Conservation (phyloP, 495 filamentous ascomycete species). For the Hypoxylon rickii region DNA sequence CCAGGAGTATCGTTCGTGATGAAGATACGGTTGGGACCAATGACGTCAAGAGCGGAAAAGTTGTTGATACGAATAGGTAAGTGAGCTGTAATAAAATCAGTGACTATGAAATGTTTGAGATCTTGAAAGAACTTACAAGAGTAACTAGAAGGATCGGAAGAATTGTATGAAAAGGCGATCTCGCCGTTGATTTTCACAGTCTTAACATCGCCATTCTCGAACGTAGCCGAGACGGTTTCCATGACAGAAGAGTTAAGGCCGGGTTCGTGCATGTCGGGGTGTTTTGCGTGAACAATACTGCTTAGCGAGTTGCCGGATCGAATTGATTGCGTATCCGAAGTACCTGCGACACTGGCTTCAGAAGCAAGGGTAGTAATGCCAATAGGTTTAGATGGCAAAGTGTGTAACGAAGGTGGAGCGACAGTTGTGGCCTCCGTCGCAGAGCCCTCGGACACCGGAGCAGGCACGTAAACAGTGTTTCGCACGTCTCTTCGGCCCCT, state of each 20-base stretch:
- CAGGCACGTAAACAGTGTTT: slow-evolving; percentile 80
- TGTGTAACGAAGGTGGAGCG: slow-evolving; percentile 49
- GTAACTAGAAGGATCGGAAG: slow-evolving; percentile 50
- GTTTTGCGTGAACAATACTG: slow-evolving; percentile 63
- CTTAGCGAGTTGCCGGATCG: slow-evolving; percentile 83
- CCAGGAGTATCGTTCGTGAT: slow-evolving; percentile 69
- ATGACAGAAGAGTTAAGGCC: slow-evolving; percentile 91
- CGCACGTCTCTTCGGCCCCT: slow-evolving; percentile 90
- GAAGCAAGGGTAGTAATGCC: slow-evolving; percentile 52
- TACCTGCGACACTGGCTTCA: slow-evolving; percentile 54
- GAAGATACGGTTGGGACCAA: slow-evolving; percentile 92
- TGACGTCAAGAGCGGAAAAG: slow-evolving; percentile 86
- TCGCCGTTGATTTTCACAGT: slow-evolving; percentile 84
- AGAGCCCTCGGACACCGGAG: slow-evolving; percentile 45
- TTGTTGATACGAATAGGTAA: slow-evolving; percentile 86
- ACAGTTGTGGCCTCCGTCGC: slow-evolving; percentile 42
- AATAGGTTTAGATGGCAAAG: slow-evolving; percentile 48
- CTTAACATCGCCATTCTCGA: slow-evolving; percentile 72
- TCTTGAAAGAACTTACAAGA: slow-evolving; percentile 38
- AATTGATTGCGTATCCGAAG: slow-evolving; percentile 88
- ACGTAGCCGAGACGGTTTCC: slow-evolving; percentile 85
- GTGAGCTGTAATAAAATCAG: slow-evolving; percentile 41
- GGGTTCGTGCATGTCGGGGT: slow-evolving; percentile 79
- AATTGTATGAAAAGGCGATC: slow-evolving; percentile 84
- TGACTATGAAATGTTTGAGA: neutral